These are phyloP conservation scores for Coniferiporia sulphurascens DNA, from an alignment of 1,284 basidiomycete genomes.

Conservation along the genomic window DNA sequence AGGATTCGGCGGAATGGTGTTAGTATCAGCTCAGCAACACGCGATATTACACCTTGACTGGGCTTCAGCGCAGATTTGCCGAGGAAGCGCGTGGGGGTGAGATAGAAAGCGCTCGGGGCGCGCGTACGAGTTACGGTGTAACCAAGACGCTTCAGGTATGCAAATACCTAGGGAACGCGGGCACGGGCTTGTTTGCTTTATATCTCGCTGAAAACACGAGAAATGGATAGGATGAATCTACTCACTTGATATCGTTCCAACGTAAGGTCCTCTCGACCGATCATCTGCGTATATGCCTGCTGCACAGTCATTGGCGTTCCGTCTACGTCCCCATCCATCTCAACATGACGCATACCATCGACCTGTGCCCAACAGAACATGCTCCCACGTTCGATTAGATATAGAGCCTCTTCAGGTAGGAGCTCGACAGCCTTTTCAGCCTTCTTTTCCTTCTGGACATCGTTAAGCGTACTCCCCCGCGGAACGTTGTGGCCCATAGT, in stretches of 20 bases:
- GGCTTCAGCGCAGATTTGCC: conserved; percentile 8
- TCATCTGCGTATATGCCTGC: conserved; percentile 82
- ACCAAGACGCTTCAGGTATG: conserved; percentile 88
- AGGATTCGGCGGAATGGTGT: conserved; percentile 27
- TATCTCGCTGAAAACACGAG: background rate
- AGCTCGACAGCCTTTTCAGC: conserved; percentile 69
- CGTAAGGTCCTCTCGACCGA: conserved; percentile 72
- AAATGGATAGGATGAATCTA: conserved; percentile 13
- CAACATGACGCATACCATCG: conserved; percentile 23
- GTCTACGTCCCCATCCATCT: conserved; percentile 37
- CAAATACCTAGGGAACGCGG: conserved; percentile 63
- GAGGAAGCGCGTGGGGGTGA: conserved; percentile 38
- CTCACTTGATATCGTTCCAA: conserved; percentile 84
- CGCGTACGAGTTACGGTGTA: conserved; percentile 79
- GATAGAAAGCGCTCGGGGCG: conserved; percentile 58
- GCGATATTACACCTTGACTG: conserved; percentile 27
- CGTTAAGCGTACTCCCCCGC: conserved; percentile 28
- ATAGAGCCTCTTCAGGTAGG: conserved; percentile 91
- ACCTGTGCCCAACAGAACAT: conserved; percentile 74
- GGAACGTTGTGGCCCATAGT: conserved; percentile 72
- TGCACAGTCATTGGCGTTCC: conserved; percentile 85
- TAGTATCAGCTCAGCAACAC: conserved; percentile 31
- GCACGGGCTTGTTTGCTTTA: background rate
- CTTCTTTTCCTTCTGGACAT: conserved; percentile 29
- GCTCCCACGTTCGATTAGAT: conserved; percentile 85